Percentiles rank a stretch among this genome's conserved stretches.
phyloP scores from a whole-genome alignment of 805 yeast genomes.

The Ogataea paraovalis region DNA sequence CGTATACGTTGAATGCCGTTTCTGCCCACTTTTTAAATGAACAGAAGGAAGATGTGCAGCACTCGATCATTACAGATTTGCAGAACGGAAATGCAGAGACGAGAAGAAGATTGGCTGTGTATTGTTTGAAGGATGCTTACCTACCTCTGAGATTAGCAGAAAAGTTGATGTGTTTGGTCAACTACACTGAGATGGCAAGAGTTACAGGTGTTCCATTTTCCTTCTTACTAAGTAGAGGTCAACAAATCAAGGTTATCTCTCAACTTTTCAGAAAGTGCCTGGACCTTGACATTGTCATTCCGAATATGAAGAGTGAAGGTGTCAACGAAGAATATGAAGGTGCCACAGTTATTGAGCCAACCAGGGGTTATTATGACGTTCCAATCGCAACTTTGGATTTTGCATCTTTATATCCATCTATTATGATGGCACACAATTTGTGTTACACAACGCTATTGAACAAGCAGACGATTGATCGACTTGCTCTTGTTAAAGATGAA shows the following conservation, averaged over 20 bases:
- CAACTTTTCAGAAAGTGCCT: conserved; percentile 92
- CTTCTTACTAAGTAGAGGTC: conserved; percentile 84
- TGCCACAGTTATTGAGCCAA: conserved; percentile 97
- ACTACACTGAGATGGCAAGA: conserved; percentile 98
- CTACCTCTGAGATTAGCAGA: conserved; percentile 84
- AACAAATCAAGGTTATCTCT: conserved; percentile 94
- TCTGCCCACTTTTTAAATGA: conserved; percentile 91
- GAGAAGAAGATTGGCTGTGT: conserved; percentile 91
- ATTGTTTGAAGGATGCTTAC: conserved; percentile 94
- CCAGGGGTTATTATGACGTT: conserved; percentile 90
- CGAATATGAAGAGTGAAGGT: conserved; percentile 81
- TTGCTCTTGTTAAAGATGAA: conserved; percentile 57
- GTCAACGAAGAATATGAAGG: conserved; percentile 94
- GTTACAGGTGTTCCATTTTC: conserved; percentile 98
- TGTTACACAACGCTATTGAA: conserved; percentile 89
- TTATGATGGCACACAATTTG: conserved; percentile 98
- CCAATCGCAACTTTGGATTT: conserved; percentile 98
- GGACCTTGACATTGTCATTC: conserved; percentile 81
- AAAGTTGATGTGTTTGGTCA: conserved; percentile 92
- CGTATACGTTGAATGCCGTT: conserved; percentile 92
- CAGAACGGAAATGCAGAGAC: conserved; percentile 93
- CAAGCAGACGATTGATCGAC: conserved; percentile 61
- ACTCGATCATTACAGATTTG: conserved; percentile 89
- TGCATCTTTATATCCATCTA: conserved; percentile 95
- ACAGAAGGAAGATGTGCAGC: conserved; percentile 97